Percentiles rank a stretch among this genome's conserved stretches.
phyloP scores from a whole-genome alignment of 345 rosid species.

The Eutrema heterophyllum region DNA sequence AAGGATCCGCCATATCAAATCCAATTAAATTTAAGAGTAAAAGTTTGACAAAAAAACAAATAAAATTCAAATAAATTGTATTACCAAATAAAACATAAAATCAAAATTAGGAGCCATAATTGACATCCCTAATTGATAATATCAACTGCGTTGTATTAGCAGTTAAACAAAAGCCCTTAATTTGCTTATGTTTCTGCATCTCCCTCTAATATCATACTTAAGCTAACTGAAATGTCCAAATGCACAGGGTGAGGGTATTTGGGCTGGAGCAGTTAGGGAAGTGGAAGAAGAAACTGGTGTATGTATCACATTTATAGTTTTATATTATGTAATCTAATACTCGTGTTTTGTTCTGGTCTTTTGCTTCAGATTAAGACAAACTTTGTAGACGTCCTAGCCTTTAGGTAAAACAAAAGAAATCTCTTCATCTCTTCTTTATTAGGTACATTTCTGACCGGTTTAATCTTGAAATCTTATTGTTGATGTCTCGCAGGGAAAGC shows the following conservation, averaged over 20 bases:
- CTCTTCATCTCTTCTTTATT: background rate
- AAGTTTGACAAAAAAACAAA: no score
- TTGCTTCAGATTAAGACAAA: conserved; percentile 44
- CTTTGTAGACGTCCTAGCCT: conserved; percentile 54
- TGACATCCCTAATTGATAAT: no score
- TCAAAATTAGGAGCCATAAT: no score
- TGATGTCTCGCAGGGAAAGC: conserved; percentile 41
- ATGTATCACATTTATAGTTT: background rate
- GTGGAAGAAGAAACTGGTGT: conserved; percentile 10
- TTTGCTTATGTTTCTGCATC: no score
- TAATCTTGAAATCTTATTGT: background rate
- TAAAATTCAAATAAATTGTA: no score
- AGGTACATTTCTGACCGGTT: background rate
- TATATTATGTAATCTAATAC: background rate
- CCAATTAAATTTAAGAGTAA: no score
- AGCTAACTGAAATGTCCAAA: background rate
- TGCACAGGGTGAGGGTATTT: background rate
- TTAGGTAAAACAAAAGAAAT: conserved; percentile 37
- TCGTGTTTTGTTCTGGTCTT: background rate
- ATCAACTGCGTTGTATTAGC: no score
- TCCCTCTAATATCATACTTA: no score
- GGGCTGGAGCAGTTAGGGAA: background rate
- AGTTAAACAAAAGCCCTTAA: no score
- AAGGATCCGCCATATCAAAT: no score
- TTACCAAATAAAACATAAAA: no score